Base-by-base conservation (phyloP, 2,329 filamentous ascomycete genomes). In the Eurotiales sp. region DNA sequence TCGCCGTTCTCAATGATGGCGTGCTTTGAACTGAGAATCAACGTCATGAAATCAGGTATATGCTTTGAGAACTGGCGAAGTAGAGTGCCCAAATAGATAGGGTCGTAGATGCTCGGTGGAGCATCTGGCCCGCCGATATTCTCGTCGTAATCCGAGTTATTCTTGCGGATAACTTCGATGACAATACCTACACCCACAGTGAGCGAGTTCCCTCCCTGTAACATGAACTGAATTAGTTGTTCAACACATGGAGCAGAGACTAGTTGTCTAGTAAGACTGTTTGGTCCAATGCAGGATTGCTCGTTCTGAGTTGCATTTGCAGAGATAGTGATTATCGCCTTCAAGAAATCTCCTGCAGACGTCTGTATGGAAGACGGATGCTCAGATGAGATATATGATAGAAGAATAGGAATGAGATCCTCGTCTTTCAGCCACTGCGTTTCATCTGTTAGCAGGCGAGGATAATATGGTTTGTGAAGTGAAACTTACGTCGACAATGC, bases 61-160 rank as follows among this genome's bases (percentile, higher is more conserved):
- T 93, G 87, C 59, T 88, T 82, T 12, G 91, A 92, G 63, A 99
- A 99, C 57, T 92, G 78, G 44, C 92, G 84, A 30, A 99, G 80
- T 6, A 99, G 78, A 1, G 87, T 93, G 19, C 93, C 93, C 0
- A 99, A 81, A 64, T 97, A 99, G 61, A 99, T 99, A 3, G 93
- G 93, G 63, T 99, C 93, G 46, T 87, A 85, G 58, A 84, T 87
- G 1, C 90, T 92, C 0, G 92, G 92, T 50, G 85, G 77, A 2
- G 87, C 82, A 58, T 88, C 88, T 23, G 88, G 83, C 53, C 90
- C 89, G 44, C 87, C 84, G 55, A 91, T 85, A 60, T 91, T 88
- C 60, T 97, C 93, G 61, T 99, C 93, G 67, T 99, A 99, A 70
- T 99, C 93, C 0, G 93, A 97, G 68, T 99, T 99, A 72, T 99